Percentiles rank a stretch among this genome's conserved stretches.
Evolutionary conservation across 2,329 filamentous ascomycete species (phyloP).

Genomic region (Aspergillus transmontanensis): DNA sequence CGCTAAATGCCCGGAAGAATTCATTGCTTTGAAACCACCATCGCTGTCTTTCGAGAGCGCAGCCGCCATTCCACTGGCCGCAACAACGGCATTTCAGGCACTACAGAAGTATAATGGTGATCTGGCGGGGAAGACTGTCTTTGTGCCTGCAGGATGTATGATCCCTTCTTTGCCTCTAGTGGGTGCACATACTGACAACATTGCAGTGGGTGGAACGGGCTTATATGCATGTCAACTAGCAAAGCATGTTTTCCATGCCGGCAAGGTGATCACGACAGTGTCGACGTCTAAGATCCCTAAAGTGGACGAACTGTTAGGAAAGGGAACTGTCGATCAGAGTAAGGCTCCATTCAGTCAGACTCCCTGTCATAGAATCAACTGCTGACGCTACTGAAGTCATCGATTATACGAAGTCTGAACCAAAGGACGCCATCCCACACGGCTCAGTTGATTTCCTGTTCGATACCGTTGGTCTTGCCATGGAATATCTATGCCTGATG

Average conservation of each 20-base stretch:
- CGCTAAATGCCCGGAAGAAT: constrained; percentile 33
- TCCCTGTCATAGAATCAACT: background rate
- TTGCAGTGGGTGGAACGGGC: constrained; percentile 50
- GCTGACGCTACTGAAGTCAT: constrained; percentile 36
- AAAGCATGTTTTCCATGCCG: constrained; percentile 53
- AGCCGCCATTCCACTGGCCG: constrained; percentile 45
- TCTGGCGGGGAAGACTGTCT: constrained; percentile 55
- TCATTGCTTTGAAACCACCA: constrained; percentile 44
- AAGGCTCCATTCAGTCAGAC: background rate
- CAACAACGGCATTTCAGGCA: constrained; percentile 50
- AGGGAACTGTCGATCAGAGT: constrained; percentile 51
- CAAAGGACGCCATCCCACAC: constrained; percentile 41
- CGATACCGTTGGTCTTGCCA: constrained; percentile 50
- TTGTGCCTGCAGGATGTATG: constrained; percentile 51
- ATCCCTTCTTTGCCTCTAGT: background rate
- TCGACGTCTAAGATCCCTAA: constrained; percentile 55
- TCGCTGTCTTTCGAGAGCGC: constrained; percentile 47
- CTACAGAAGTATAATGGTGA: constrained; percentile 48
- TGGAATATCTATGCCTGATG: constrained; percentile 49
- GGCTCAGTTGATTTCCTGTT: constrained; percentile 55
- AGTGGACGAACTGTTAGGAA: constrained; percentile 46
- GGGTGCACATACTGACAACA: background rate
- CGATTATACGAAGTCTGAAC: constrained; percentile 52
- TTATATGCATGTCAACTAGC: constrained; percentile 53
- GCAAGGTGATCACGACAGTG: constrained; percentile 54